Evolutionary conservation across 192 early-diverging fungal species (phyloP), one percentile per base, ranked within the genome.

Genomic region (Backusella liffmaniae): DNA sequence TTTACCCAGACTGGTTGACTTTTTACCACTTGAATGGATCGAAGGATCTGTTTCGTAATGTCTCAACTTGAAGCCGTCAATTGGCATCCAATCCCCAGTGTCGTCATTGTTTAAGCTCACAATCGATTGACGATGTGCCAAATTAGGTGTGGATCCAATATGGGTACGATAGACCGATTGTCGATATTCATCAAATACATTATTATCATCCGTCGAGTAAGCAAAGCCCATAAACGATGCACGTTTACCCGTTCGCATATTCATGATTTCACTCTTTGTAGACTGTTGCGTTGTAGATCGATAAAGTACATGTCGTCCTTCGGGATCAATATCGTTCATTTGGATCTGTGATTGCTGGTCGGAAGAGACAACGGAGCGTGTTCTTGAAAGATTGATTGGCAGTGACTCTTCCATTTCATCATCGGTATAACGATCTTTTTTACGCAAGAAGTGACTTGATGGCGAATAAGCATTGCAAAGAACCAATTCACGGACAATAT

Each of bases 401-500:
- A 76, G 39, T 41, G 73, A 67, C 44, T 81, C 80, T 49, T 81
- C 80, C 23, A 35, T 30, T 4, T 46, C 37, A 2, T 42, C 26
- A 12, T 67, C 37, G 1, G 62, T 67, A n/a, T 36, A 35, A 2
- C 39, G 18, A 0, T 67, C 53, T 5, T 32, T 30, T 26, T 73
- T 37, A n/a, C 73, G 62, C 26, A 36, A 26, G 16, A 44, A 67
- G 39, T 21, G 16, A 5, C 36, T 69, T 37, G 23, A 18, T 56
- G 23, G 26, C 3, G 70, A 53, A 29, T 37, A 39, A 29, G 56
- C 18, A 59, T 41, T 66, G 5, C 77, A 79, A 13, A 79, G 29
- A 8, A 79, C 96, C 75, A 90, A 91, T 32, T 96, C 96, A 70
- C 94, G 93, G 42, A 97, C 87, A 49, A 97, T 88, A 34, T 96